Conservation (phyloP, 2,329 filamentous ascomycete species). For the Orbilia ellipsospora region DNA sequence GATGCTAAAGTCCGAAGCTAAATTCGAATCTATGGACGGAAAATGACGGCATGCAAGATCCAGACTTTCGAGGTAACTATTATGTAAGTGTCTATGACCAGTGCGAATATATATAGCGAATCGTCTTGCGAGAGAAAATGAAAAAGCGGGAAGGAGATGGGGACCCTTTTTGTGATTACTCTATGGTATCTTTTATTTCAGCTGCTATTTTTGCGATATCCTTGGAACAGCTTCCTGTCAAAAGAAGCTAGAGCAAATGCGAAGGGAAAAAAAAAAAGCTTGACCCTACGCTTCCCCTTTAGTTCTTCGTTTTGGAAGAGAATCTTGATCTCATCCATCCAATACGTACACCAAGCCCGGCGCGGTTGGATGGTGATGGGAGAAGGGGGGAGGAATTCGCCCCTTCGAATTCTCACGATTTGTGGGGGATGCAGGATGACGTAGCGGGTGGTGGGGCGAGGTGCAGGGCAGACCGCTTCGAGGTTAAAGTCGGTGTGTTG, state of each 20-base stretch:
- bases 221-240: constrained; percentile 32
- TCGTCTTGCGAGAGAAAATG: not conserved
- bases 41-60: no score
- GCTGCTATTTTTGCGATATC: constrained; percentile 6
- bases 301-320: no score
- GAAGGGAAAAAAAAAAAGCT: no score
- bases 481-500: not conserved
- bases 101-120: no score
- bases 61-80: no score
- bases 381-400: not conserved
- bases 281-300: no score
- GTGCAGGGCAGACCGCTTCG: no score
- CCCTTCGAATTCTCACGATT: constrained; percentile 2
- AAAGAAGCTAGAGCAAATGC: not conserved
- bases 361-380: not conserved
- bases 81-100: no score
- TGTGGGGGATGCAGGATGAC: constrained; percentile 6
- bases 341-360: no score
- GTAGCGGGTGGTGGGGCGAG: not conserved
- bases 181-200: no score
- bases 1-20: no score
- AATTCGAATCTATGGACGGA: no score
- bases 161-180: not conserved
- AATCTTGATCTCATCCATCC: not conserved
- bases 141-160: not conserved